phyloP scores from a whole-genome alignment of 164 flowering plant genomes.

The Liquidambar formosana region DNA sequence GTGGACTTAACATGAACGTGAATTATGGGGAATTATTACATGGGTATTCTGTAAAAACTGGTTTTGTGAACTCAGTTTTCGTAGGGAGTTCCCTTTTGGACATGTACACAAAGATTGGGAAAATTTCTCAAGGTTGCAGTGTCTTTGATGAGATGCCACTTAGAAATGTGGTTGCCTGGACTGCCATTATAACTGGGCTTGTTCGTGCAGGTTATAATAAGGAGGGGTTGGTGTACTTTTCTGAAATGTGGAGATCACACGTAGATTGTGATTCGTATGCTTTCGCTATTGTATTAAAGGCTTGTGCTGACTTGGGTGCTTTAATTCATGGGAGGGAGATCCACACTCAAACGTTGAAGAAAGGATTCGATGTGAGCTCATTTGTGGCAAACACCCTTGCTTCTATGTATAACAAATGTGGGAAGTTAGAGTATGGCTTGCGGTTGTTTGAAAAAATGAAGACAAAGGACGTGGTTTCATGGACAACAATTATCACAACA shows the following conservation, averaged over 20 bases:
- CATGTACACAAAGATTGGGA: slow-evolving; percentile 64
- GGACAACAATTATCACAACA: slow-evolving; percentile 64
- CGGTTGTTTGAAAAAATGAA: slow-evolving; percentile 61
- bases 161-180: slow-evolving; percentile 85
- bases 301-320: slow-evolving; percentile 61
- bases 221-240: slow-evolving; percentile 54
- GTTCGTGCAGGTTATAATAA: slow-evolving; percentile 52
- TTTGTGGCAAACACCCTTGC: slow-evolving; percentile 75
- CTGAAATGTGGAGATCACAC: slow-evolving; percentile 59
- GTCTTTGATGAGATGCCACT: slow-evolving; percentile 74
- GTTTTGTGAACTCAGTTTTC: slow-evolving; percentile 64
- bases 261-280: slow-evolving; percentile 61
- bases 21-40: slow-evolving; percentile 57
- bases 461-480: slow-evolving; percentile 67
- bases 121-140: slow-evolving; percentile 39
- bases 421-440: slow-evolving; percentile 62
- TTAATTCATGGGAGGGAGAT: slow-evolving; percentile 61
- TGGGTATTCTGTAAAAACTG: slow-evolving; percentile 62
- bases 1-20: slow-evolving; percentile 42
- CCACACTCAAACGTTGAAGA: slow-evolving; percentile 56
- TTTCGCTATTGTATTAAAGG: slow-evolving; percentile 76
- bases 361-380: slow-evolving; percentile 51
- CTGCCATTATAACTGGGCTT: slow-evolving; percentile 77
- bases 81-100: slow-evolving; percentile 83
- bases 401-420: slow-evolving; percentile 75